These are phyloP conservation scores for Henckelia pumila DNA, from an alignment of 257 asterid species.

Conservation along the genomic window DNA sequence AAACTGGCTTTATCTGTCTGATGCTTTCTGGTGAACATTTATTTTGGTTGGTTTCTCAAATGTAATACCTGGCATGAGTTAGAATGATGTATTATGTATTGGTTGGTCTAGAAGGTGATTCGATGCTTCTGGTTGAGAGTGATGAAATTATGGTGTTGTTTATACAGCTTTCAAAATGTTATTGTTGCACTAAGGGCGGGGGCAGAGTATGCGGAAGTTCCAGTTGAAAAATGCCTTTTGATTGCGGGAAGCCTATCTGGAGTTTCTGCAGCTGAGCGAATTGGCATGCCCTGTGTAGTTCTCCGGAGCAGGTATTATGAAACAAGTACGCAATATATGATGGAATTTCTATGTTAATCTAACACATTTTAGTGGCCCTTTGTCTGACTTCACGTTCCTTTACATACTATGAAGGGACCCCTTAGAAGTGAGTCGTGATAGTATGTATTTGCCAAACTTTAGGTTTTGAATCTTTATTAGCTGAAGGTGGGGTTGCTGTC, in stretches of 20 bases:
- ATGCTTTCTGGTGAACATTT: not conserved
- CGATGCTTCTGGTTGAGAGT: not conserved
- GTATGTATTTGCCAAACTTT: too few relatives aligned
- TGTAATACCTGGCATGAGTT: not conserved
- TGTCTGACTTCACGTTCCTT: too few relatives aligned
- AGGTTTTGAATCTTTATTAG: too few relatives aligned
- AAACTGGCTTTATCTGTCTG: not conserved
- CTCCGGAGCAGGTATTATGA: not conserved
- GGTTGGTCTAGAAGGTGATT: not conserved
- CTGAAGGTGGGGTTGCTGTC: not conserved
- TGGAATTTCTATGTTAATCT: too few relatives aligned
- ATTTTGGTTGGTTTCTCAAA: not conserved
- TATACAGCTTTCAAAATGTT: constrained; percentile 57
- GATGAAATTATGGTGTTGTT: constrained; percentile 2
- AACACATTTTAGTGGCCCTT: too few relatives aligned
- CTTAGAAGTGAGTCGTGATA: too few relatives aligned
- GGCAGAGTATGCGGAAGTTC: constrained; percentile 66
- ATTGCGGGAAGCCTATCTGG: constrained; percentile 74
- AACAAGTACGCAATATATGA: not conserved
- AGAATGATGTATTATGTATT: not conserved
- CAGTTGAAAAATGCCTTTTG: constrained; percentile 58
- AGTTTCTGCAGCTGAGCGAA: not conserved
- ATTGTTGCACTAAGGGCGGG: constrained; percentile 86
- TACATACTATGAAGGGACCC: too few relatives aligned
- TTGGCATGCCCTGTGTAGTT: not conserved